Conservation (phyloP, 768 basidiomycete genomes). For the Lentinula sp. region DNA sequence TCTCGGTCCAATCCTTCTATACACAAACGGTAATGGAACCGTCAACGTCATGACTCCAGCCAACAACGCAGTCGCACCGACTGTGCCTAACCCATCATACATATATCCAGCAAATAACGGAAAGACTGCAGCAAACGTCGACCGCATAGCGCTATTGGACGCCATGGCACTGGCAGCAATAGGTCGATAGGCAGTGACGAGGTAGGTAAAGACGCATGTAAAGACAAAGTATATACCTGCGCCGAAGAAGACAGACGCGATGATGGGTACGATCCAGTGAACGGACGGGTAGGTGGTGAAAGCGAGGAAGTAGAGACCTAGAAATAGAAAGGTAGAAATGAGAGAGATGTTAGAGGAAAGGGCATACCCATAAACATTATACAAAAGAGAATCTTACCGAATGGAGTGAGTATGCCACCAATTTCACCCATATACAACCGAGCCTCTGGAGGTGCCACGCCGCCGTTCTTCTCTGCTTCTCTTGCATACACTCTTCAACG, state of each 20-base stretch:
- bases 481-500: conserved; percentile 27
- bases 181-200: conserved; percentile 62
- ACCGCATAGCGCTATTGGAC: conserved; percentile 57
- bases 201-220: conserved; percentile 64
- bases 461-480: conserved; percentile 31
- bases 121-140: conserved; percentile 55
- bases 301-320: conserved; percentile 41
- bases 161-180: conserved; percentile 67
- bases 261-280: conserved; percentile 63
- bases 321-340: conserved; percentile 41
- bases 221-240: conserved; percentile 61
- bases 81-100: conserved; percentile 57
- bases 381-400: conserved; percentile 38
- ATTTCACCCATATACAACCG: conserved; percentile 60
- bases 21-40: conserved; percentile 1
- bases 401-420: conserved; percentile 61
- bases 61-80: conserved; percentile 15
- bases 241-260: conserved; percentile 63
- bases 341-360: conserved; percentile 38
- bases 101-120: conserved; percentile 62
- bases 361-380: conserved; percentile 33
- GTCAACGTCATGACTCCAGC: conserved; percentile 2
- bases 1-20: conserved; percentile 3
- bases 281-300: conserved; percentile 43
- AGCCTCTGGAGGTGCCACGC: conserved; percentile 56